A percentile compares a stretch with the other conserved stretches of the same genome.
These are phyloP conservation scores for Blastobotrys elegans DNA, from an alignment of 1,139 yeast genomes.

Conservation along the genomic window DNA sequence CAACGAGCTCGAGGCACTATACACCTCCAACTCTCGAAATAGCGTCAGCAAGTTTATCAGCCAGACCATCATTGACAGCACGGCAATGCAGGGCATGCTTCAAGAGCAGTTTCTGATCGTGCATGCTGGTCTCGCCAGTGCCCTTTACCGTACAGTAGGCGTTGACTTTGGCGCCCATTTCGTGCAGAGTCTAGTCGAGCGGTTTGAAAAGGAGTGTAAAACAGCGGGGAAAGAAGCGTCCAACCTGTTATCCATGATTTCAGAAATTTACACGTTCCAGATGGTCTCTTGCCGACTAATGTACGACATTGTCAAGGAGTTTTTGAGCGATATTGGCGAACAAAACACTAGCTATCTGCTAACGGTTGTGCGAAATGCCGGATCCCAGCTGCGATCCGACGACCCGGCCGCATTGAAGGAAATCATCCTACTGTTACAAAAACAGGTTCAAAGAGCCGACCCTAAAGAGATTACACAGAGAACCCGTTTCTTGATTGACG, in stretches of 20 bases:
- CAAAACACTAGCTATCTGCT: conserved; percentile 71
- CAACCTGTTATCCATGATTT: conserved; percentile 67
- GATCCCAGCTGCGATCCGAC: conserved; percentile 81
- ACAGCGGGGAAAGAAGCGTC: conserved; percentile 51
- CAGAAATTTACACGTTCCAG: conserved; percentile 74
- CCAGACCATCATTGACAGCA: conserved; percentile 56
- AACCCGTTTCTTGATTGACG: conserved; percentile 77
- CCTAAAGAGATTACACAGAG: conserved; percentile 52
- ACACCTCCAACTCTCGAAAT: conserved; percentile 65
- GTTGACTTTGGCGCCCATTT: conserved; percentile 87
- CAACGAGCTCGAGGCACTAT: conserved; percentile 60
- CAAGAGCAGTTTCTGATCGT: conserved; percentile 74
- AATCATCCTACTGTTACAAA: conserved; percentile 57
- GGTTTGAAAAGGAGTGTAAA: conserved; percentile 40
- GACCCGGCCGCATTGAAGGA: conserved; percentile 85
- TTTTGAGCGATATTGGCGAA: conserved; percentile 60
- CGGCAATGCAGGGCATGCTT: conserved; percentile 58
- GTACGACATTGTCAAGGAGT: conserved; percentile 64
- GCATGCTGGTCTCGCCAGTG: conserved; percentile 73
- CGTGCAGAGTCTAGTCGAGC: conserved; percentile 72
- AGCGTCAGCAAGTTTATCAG: conserved; percentile 67
- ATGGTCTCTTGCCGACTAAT: conserved; percentile 66
- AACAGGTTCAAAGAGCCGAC: conserved; percentile 38
- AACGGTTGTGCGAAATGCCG: conserved; percentile 67
- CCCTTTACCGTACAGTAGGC: conserved; percentile 73